These are phyloP conservation scores for Olyra latifolia DNA, from an alignment of 176 grass and related monocot genomes.

Conservation along the genomic window DNA sequence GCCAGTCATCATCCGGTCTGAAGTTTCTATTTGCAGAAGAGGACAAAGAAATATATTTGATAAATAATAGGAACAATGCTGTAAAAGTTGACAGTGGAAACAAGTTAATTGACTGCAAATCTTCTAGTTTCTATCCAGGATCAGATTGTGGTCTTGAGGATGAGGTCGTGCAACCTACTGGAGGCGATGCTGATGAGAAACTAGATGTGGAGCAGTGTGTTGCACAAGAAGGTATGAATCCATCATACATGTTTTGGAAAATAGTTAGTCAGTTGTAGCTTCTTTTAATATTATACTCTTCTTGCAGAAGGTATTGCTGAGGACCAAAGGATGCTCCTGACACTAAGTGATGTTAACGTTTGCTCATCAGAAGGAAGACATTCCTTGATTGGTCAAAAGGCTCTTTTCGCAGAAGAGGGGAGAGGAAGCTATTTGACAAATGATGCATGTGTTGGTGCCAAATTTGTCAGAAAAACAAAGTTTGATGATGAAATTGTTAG, in stretches of 20 bases:
- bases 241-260: not conserved
- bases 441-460: not conserved
- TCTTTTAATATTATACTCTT: not conserved
- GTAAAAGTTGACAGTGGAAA: not conserved
- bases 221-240: constrained; percentile 3
- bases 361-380: not conserved
- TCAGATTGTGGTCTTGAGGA: not conserved
- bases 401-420: not conserved
- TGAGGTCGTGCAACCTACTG: not conserved
- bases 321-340: not conserved
- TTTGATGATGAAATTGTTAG: not conserved
- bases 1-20: constrained; percentile 1
- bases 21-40: constrained; percentile 23
- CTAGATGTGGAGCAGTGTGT: not conserved
- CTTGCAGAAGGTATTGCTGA: not conserved
- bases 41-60: not conserved
- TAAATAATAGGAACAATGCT: not conserved
- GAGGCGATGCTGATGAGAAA: not conserved
- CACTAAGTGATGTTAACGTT: not conserved
- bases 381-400: not conserved
- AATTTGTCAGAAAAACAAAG: not conserved
- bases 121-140: not conserved
- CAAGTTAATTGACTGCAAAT: not conserved
- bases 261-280: not conserved
- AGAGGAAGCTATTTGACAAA: not conserved